Conservation (phyloP, 306 rosid genomes). For the Medicago lupulina region DNA sequence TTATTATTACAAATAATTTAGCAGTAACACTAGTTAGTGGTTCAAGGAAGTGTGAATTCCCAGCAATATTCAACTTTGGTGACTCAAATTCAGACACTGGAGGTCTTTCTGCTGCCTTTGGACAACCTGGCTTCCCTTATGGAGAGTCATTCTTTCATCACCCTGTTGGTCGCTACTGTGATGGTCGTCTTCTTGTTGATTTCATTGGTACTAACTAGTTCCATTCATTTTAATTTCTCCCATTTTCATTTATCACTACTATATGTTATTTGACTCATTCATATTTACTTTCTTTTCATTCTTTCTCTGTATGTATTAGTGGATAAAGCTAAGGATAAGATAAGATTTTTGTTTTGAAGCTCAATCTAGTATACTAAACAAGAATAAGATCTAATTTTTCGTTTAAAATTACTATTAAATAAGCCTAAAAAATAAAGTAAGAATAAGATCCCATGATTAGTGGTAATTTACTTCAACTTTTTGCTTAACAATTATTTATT, state of each 20-base stretch:
- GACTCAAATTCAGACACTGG: conserved; percentile 97
- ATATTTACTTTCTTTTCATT: not conserved
- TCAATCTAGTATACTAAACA: too few species aligned
- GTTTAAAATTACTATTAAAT: too few species aligned
- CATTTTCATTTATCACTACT: not conserved
- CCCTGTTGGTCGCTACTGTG: conserved; percentile 75
- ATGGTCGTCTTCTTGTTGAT: conserved; percentile 75
- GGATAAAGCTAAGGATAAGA: not conserved
- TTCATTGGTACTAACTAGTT: conserved; percentile 57
- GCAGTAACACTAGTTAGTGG: not conserved
- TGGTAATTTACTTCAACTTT: too few species aligned
- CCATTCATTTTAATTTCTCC: not conserved
- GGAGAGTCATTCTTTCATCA: conserved; percentile 64
- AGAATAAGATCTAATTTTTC: too few species aligned
- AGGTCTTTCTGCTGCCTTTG: conserved; percentile 87
- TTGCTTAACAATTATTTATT: too few species aligned
- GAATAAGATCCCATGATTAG: too few species aligned
- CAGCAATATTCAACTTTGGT: conserved; percentile 89
- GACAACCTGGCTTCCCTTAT: conserved; percentile 69
- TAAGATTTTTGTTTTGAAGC: not conserved
- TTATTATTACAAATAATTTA: conserved; percentile 35
- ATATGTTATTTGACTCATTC: not conserved
- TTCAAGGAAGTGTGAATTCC: conserved; percentile 59
- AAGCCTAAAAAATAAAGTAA: too few species aligned
- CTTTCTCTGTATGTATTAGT: not conserved